These are phyloP conservation scores for Elsinoe necatrix DNA, from an alignment of 2,329 filamentous ascomycete species.

Conservation along the genomic window DNA sequence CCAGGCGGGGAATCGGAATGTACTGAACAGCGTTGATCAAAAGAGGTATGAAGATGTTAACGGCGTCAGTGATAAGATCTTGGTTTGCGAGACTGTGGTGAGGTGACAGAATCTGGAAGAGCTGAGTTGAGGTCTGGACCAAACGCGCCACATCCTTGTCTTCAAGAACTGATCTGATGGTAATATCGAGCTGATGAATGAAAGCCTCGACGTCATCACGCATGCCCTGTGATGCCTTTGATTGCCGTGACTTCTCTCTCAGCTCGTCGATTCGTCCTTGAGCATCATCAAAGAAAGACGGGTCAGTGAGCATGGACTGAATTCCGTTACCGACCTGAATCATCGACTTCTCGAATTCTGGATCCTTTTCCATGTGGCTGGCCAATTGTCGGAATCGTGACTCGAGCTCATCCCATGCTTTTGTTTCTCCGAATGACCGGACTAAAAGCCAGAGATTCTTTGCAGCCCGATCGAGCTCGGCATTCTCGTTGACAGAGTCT, in stretches of 20 bases:
- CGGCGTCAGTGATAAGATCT: slow-evolving; percentile 64
- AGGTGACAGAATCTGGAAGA: slow-evolving; percentile 63
- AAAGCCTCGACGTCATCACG: slow-evolving; percentile 65
- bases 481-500: slow-evolving; percentile 64
- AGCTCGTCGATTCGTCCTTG: slow-evolving; percentile 57
- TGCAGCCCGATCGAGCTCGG: slow-evolving; percentile 64
- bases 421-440: slow-evolving; percentile 65
- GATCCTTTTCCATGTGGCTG: slow-evolving; percentile 65
- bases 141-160: slow-evolving; percentile 67
- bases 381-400: slow-evolving; percentile 60
- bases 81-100: slow-evolving; percentile 55
- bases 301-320: slow-evolving; percentile 75
- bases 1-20: slow-evolving; percentile 82
- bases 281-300: slow-evolving; percentile 71
- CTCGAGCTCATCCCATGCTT: slow-evolving; percentile 70
- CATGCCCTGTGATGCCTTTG: slow-evolving; percentile 59
- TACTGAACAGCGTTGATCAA: slow-evolving; percentile 72
- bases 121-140: slow-evolving; percentile 54
- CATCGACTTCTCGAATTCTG: slow-evolving; percentile 72
- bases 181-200: slow-evolving; percentile 58
- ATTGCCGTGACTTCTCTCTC: slow-evolving; percentile 46
- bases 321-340: slow-evolving; percentile 63
- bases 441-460: slow-evolving; percentile 74
- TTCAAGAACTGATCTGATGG: slow-evolving; percentile 58
- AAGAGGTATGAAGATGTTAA: slow-evolving; percentile 73